Evolutionary conservation across 192 early-diverging fungal genomes (phyloP).

Genomic region (Coemansia sp.): DNA sequence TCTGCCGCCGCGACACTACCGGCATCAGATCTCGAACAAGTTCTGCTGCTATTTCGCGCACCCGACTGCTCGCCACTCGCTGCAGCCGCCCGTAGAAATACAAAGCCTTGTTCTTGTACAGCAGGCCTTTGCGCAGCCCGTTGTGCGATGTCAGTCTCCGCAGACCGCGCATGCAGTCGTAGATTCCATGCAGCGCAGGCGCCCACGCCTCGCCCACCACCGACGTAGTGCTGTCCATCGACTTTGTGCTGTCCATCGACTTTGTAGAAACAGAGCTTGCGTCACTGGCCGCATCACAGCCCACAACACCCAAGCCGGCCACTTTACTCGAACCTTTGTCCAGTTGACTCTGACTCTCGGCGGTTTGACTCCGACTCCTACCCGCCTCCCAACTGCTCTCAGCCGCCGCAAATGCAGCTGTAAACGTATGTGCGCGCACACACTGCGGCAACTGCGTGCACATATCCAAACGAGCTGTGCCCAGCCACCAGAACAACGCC

Average conservation of each 20-base stretch:
- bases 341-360: too few relatives aligned
- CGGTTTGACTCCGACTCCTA: not conserved
- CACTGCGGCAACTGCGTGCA: constrained; percentile 17
- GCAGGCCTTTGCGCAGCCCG: constrained; percentile 44
- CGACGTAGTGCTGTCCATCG: not conserved
- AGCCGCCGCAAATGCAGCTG: not conserved
- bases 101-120: constrained; percentile 53
- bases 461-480: constrained; percentile 33
- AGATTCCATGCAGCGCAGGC: constrained; percentile 29
- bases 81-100: constrained; percentile 34
- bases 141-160: constrained; percentile 46
- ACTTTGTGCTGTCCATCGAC: too few relatives aligned
- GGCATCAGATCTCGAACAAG: constrained; percentile 52
- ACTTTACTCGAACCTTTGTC: not conserved
- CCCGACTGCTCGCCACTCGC: constrained; percentile 1
- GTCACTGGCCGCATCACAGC: not conserved
- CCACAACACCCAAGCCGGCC: not conserved
- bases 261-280: not conserved
- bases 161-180: constrained; percentile 31
- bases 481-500: constrained; percentile 53
- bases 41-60: constrained; percentile 37
- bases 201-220: constrained; percentile 2
- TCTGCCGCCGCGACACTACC: constrained; percentile 34
- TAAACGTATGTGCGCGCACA: constrained; percentile 30
- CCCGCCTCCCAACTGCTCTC: not conserved